These are phyloP conservation scores for Colletotrichum sp. DNA, from an alignment of 2,329 filamentous ascomycete genomes.

Conservation along the genomic window DNA sequence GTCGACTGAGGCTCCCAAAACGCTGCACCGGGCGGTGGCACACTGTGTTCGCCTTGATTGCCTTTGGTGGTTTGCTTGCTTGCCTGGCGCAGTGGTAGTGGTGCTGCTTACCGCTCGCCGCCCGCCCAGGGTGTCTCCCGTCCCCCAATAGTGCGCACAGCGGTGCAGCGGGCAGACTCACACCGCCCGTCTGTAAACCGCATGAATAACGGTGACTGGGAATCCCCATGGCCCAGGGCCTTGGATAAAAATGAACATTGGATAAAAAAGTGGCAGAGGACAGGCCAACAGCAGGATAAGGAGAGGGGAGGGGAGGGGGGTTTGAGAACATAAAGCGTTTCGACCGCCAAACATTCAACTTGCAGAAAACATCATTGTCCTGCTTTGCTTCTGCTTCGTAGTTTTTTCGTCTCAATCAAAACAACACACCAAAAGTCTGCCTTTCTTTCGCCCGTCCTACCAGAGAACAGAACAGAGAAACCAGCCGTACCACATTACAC, in stretches of 20 bases:
- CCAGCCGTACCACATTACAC: constrained; percentile 2
- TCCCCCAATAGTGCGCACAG: background rate
- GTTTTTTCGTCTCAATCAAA: background rate
- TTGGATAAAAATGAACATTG: constrained; percentile 7
- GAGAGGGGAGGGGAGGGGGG: background rate
- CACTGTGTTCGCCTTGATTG: background rate
- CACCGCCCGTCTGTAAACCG: constrained; percentile 1
- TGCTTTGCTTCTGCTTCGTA: background rate
- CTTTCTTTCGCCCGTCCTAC: background rate
- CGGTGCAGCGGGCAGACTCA: background rate
- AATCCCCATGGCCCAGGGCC: constrained; percentile 14
- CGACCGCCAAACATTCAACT: constrained; percentile 7
- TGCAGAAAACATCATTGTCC: constrained; percentile 12
- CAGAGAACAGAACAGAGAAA: background rate
- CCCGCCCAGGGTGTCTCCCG: background rate
- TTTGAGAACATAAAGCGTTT: constrained; percentile 17
- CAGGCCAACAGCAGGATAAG: background rate
- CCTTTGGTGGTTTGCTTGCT: background rate
- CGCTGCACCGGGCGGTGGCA: background rate
- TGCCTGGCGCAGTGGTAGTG: background rate
- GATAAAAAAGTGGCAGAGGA: background rate
- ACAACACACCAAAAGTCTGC: background rate
- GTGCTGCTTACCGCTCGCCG: background rate
- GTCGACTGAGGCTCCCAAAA: background rate
- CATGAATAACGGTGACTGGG: constrained; percentile 19